Conservation (phyloP, 148 eudicot genomes). For the Chenopodium quinoa region DNA sequence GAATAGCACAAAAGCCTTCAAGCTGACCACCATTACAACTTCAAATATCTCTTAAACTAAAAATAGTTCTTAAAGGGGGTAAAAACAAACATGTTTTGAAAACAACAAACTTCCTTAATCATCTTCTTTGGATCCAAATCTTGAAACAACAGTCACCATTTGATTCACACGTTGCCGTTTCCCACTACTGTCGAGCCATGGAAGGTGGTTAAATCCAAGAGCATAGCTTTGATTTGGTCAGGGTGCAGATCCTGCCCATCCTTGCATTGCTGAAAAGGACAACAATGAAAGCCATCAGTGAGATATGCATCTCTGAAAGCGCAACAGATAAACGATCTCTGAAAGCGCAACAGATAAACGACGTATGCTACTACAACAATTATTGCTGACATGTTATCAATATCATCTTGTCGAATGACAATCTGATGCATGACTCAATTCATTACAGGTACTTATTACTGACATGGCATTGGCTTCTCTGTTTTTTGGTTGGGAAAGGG, state of each 20-base stretch:
- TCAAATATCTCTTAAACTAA: slow-evolving; percentile 9
- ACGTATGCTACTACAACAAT: not conserved
- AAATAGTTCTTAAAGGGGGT: not conserved
- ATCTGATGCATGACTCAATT: not conserved
- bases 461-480: not conserved
- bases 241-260: slow-evolving; percentile 87
- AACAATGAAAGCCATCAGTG: not conserved
- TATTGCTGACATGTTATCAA: not conserved
- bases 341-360: not conserved
- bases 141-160: not conserved
- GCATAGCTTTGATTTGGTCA: slow-evolving; percentile 76
- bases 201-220: slow-evolving; percentile 77
- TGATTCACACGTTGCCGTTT: slow-evolving; percentile 28
- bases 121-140: slow-evolving; percentile 3
- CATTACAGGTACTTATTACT: not conserved
- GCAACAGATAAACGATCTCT: not conserved
- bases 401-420: not conserved
- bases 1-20: not conserved
- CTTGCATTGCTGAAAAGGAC: slow-evolving; percentile 66
- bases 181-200: slow-evolving; percentile 37
- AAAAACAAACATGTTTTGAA: slow-evolving; percentile 1
- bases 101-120: not conserved
- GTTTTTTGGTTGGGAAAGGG: not conserved
- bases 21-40: slow-evolving; percentile 1
- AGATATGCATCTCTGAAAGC: not conserved